Evolutionary conservation across 1,139 yeast species (phyloP).

Genomic region (Kurtzmaniella natalensis): DNA sequence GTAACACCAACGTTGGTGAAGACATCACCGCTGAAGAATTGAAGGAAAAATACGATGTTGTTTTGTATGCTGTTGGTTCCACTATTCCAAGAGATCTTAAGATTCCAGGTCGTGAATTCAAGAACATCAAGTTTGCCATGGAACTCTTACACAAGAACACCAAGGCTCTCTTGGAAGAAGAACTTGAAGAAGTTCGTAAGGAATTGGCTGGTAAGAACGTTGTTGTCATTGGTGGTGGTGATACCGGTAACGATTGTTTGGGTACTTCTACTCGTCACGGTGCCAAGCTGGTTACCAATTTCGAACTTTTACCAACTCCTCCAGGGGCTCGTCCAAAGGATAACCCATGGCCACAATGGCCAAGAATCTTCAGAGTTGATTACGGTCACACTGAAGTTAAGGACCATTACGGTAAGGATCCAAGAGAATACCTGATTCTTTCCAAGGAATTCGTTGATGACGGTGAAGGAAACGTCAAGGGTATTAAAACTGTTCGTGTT

Average conservation of each 20-base stretch:
- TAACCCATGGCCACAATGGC: slow-evolving; percentile 99
- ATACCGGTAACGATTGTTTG: slow-evolving; percentile 98
- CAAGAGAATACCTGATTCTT: slow-evolving; percentile 92
- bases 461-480: slow-evolving; percentile 89
- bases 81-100: slow-evolving; percentile 93
- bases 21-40: slow-evolving; percentile 71
- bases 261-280: slow-evolving; percentile 98
- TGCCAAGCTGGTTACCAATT: slow-evolving; percentile 91
- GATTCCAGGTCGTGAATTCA: slow-evolving; percentile 89
- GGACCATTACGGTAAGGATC: slow-evolving; percentile 94
- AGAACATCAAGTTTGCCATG: slow-evolving; percentile 94
- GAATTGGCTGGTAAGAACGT: slow-evolving; percentile 82
- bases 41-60: slow-evolving; percentile 67
- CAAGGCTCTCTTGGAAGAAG: slow-evolving; percentile 78
- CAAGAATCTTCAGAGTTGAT: slow-evolving; percentile 94
- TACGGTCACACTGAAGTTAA: slow-evolving; percentile 96
- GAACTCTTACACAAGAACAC: slow-evolving; percentile 85
- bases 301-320: slow-evolving; percentile 92
- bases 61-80: slow-evolving; percentile 90
- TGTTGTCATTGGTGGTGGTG: slow-evolving; percentile 99
- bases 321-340: slow-evolving; percentile 83
- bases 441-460: slow-evolving; percentile 95
- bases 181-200: slow-evolving; percentile 71
- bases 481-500: slow-evolving; percentile 92
- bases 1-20: slow-evolving; percentile 79